These are phyloP conservation scores for Stentor coeruleus DNA, from an alignment of 73 alveolate genomes.

Conservation along the genomic window DNA sequence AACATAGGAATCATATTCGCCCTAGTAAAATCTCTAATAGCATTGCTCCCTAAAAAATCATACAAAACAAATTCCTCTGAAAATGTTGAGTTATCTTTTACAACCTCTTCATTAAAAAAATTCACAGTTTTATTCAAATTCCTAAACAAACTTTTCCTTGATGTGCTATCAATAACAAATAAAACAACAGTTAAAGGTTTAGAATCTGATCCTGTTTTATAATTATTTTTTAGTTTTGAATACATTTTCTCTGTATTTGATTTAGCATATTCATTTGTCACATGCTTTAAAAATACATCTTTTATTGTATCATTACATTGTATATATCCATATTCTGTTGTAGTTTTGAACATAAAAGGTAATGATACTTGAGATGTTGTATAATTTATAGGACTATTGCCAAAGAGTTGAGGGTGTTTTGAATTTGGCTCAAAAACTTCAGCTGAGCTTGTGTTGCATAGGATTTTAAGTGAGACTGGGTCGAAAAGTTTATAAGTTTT, in stretches of 20 bases:
- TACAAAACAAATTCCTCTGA: not conserved
- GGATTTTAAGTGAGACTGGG: not conserved
- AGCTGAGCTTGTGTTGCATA: not conserved
- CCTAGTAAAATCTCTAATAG: not conserved
- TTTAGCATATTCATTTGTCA: not conserved
- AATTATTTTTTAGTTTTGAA: too few species aligned
- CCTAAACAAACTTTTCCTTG: slow-evolving; percentile 5
- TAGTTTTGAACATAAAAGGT: too few species aligned
- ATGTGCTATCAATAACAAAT: not conserved
- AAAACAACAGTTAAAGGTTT: slow-evolving; percentile 14
- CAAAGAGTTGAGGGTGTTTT: not conserved
- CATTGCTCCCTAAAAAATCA: not conserved
- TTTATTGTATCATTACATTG: not conserved
- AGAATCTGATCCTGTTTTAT: too few species aligned
- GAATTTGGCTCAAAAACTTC: not conserved
- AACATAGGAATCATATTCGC: not conserved
- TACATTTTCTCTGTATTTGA: not conserved
- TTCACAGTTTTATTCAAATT: slow-evolving; percentile 7
- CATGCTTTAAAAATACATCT: not conserved
- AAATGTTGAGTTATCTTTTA: not conserved
- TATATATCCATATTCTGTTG: not conserved
- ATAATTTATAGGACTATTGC: not conserved
- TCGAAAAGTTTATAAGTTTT: not conserved
- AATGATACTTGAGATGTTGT: not conserved
- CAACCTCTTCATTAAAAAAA: not conserved